phyloP scores from a whole-genome alignment of 768 basidiomycete genomes.

The Tylopilus intermedius region DNA sequence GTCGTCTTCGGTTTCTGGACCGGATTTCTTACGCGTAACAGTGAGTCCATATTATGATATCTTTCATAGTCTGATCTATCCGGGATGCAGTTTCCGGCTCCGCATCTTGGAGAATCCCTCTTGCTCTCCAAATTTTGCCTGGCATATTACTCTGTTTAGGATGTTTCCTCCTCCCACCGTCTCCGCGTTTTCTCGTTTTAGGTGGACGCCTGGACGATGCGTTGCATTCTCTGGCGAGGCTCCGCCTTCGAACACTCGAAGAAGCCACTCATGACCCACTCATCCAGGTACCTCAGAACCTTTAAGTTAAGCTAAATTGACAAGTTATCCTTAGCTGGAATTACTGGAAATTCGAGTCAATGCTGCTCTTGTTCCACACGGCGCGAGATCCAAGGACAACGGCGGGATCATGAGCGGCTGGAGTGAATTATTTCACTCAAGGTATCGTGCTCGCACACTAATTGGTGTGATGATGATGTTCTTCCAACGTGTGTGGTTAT shows the following conservation, averaged over 20 bases:
- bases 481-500: constrained; percentile 62
- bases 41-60: constrained; percentile 35
- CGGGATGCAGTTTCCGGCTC: constrained; percentile 48
- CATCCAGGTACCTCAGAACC: constrained; percentile 36
- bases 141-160: constrained; percentile 63
- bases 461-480: constrained; percentile 75
- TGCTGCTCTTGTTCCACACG: constrained; percentile 45
- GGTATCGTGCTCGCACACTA: constrained; percentile 57
- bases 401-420: constrained; percentile 36
- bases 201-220: constrained; percentile 58
- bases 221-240: constrained; percentile 46
- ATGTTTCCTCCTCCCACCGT: constrained; percentile 45
- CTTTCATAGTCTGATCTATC: background rate
- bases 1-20: constrained; percentile 83
- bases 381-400: constrained; percentile 18
- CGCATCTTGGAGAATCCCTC: constrained; percentile 72
- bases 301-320: background rate
- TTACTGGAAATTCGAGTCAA: constrained; percentile 74
- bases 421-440: constrained; percentile 49
- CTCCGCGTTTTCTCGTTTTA: constrained; percentile 43
- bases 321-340: constrained; percentile 47
- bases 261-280: constrained; percentile 48
- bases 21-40: constrained; percentile 64
- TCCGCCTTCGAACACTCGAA: constrained; percentile 42
- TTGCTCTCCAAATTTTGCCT: constrained; percentile 67